Base-by-base conservation (phyloP, 495 filamentous ascomycete species). In the Penicillium canariense region DNA sequence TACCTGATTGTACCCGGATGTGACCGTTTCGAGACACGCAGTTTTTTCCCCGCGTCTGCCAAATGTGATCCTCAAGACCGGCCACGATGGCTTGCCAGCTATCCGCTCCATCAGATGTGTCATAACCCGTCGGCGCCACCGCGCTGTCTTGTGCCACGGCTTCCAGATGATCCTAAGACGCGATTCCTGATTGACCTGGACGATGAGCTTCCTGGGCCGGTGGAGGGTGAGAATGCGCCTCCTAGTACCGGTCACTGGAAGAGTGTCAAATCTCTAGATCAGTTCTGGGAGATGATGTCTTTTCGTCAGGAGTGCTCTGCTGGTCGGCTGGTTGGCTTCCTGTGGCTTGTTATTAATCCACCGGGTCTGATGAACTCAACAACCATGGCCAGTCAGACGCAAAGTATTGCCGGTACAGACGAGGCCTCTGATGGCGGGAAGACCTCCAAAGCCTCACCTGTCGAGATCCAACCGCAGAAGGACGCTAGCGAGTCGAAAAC, bases 221-320 rank as follows among this genome's bases (percentile, higher is more conserved):
- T 34, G 1, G 63, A 71, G 5, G 57, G 66, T 17, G 54, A 61
- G 8, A 50, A 60, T n/a, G 62, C 71, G 17, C 74, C 75, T 31
- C 61, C 72, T 47, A 60, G 52, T 32, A 42, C 78, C 12, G 90
- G 87, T 0, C 74, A 81, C 46, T 99, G 94, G 94, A 86, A 82
- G 60, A 91, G 86, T 59, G 86, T 96, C 15, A 83, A 75, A 58
- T 87, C 86, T 0, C 68, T 97, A 27, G 90, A 92, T 27, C 86
- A 93, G 58, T 99, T 99, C 69, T 99, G 94, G 94, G 94, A 99
- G 51, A 86, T 94, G 83, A 97, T 99, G 94, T 87, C 91, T 12
- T 97, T 90, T 64, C 78, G 94, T 26, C 94, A 97, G 66, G 94
- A 99, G 68, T 99, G 94, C 65, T 93, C 91, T 22, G 86, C 90